Evolutionary conservation across 768 basidiomycete species (phyloP).

Genomic region (Leccinum pellstonianum): DNA sequence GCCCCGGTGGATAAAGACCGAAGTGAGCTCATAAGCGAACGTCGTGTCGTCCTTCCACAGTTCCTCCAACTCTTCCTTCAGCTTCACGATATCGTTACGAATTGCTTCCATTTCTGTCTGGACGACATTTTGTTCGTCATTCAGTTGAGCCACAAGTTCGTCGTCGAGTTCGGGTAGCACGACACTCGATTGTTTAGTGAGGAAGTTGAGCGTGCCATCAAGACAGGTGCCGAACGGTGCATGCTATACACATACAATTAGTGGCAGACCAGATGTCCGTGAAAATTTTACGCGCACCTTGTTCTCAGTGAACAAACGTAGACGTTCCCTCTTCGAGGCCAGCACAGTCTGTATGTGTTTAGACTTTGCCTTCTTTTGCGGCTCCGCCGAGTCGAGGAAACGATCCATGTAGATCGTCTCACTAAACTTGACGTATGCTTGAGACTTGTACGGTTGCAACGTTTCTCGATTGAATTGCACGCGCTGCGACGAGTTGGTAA

Average conservation of each 20-base stretch:
- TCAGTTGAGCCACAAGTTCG: constrained; percentile 52
- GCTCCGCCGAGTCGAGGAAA: constrained; percentile 76
- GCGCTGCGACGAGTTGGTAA: constrained; percentile 46
- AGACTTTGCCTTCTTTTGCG: constrained; percentile 66
- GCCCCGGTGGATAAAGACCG: constrained; percentile 94
- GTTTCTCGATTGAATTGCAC: constrained; percentile 95
- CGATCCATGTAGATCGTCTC: constrained; percentile 90
- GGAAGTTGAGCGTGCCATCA: constrained; percentile 53
- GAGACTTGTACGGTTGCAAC: constrained; percentile 90
- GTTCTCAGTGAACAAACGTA: constrained; percentile 64
- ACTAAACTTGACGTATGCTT: constrained; percentile 89
- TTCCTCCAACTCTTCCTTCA: constrained; percentile 70
- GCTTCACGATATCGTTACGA: constrained; percentile 43
- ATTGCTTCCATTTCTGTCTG: constrained; percentile 56
- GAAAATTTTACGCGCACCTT: constrained; percentile 50
- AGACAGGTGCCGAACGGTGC: constrained; percentile 59
- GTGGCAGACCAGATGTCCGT: background rate
- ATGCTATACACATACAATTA: constrained; percentile 46
- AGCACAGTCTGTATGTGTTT: constrained; percentile 71
- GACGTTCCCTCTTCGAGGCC: constrained; percentile 59
- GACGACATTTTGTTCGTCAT: constrained; percentile 52
- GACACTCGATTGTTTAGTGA: constrained; percentile 47
- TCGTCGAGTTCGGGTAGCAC: constrained; percentile 55
- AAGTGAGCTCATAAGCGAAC: constrained; percentile 85
- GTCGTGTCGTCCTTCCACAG: constrained; percentile 69